A percentile compares a stretch with the other conserved stretches of the same genome.
Conservation (phyloP, 495 filamentous ascomycete species). For the Lepraria neglecta region DNA sequence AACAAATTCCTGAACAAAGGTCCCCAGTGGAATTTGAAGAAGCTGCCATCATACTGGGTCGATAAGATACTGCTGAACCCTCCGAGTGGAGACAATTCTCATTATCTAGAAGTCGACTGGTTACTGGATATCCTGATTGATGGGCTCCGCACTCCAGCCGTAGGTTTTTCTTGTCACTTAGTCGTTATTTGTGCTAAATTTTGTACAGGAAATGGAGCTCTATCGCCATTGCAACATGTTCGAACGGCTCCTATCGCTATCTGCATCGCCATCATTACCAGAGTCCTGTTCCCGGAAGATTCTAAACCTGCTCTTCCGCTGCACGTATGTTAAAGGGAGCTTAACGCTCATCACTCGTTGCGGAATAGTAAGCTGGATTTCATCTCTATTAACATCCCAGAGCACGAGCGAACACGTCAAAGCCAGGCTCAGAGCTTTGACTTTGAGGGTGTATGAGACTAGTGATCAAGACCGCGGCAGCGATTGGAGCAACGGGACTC, state of each 20-base stretch:
- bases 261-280: conserved; percentile 57
- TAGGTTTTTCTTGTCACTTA: conserved; percentile 30
- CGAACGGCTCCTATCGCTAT: conserved; percentile 67
- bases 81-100: conserved; percentile 65
- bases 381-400: conserved; percentile 46
- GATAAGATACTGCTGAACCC: conserved; percentile 63
- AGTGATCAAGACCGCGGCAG: conserved; percentile 61
- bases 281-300: conserved; percentile 58
- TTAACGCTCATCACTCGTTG: conserved; percentile 79
- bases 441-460: conserved; percentile 57
- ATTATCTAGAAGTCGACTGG: conserved; percentile 74
- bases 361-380: conserved; percentile 75
- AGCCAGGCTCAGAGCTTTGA: conserved; percentile 51
- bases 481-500: conserved; percentile 57
- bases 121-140: conserved; percentile 68
- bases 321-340: conserved; percentile 68
- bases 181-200: conserved; percentile 1
- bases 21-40: conserved; percentile 65
- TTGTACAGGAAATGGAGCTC: conserved; percentile 63
- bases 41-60: conserved; percentile 67
- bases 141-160: conserved; percentile 53
- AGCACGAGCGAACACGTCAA: conserved; percentile 39
- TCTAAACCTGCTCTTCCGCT: conserved; percentile 64
- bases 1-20: conserved; percentile 74
- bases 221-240: conserved; percentile 75